Base-by-base conservation (phyloP, 164 flowering plant genomes). In the Macadamia tetraphylla region DNA sequence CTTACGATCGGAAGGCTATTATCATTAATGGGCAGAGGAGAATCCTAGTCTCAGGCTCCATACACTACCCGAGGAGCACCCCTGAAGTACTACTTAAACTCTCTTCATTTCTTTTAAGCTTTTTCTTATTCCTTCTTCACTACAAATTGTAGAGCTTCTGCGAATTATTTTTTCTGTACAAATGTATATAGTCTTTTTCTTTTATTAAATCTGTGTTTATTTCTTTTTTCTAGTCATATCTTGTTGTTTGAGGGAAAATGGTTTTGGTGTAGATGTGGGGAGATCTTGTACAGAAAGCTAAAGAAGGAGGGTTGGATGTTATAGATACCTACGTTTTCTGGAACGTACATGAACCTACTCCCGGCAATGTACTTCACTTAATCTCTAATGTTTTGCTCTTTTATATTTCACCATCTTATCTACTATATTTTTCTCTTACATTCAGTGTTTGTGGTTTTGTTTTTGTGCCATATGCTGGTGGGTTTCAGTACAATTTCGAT, bases 21-120 rank as follows among this genome's bases (percentile, higher is more conserved):
- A 10, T 86, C 79, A 87, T 91, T 65, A 84, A 87, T 83, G 97
- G 97, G 65, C 80, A 81, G 35, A 76, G 91, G 75, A 86, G 88
- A 78, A 82, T 91, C 69, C 92, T 91, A 76, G 82, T 91, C 66
- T 88, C 97, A 17, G 97, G 97, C 58, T 88, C 97, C 70, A 91
- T 91, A 74, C 96, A 90, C 74, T 90, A 90, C 51, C 91, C 96
- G 43, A 83, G 96, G 85, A 90, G 96, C 87, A 91, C 92, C 43
- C 97, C 97, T 74, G 89, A 91, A 14, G 97, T 91, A 81, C 2
- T 49, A 5, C 40, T 58, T 29, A 55, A 23, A 35, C 40, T 31
- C 60, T 29, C 63, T 52, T 53, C 15, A 69, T 15, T 51, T 43
- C 44, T 60, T 23, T 23, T 44, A 29, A 65, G 49, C 1, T 53